Percentiles rank a stretch among this genome's conserved stretches.
Conservation (phyloP, 108 stramenopile species). For the Nitzschia sp. region DNA sequence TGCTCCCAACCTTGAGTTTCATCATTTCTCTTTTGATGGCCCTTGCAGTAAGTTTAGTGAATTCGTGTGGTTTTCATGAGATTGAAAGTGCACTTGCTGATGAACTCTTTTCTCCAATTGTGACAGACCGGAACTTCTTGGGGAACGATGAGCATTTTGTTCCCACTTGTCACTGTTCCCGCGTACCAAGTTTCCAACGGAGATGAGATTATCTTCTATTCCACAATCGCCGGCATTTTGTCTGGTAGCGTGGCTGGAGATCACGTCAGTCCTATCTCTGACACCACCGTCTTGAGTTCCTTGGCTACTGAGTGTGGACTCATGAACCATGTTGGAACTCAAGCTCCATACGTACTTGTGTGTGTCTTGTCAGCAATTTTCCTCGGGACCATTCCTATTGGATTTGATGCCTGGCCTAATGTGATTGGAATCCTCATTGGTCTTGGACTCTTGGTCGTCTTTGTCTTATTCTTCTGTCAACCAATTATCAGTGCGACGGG, state of each 20-base stretch:
- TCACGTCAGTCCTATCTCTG: conserved; percentile 69
- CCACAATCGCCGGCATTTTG: conserved; percentile 48
- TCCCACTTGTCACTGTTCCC: conserved; percentile 60
- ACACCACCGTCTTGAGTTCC: conserved; percentile 71
- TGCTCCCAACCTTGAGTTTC: conserved; percentile 64
- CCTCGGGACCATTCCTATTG: conserved; percentile 38
- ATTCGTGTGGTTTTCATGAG: not conserved
- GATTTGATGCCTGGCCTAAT: conserved; percentile 36
- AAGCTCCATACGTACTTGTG: conserved; percentile 63
- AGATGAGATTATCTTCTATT: conserved; percentile 55
- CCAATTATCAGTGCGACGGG: conserved; percentile 35
- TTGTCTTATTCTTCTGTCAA: conserved; percentile 34
- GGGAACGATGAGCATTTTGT: conserved; percentile 77
- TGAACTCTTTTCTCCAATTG: not conserved
- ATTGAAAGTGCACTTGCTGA: not conserved
- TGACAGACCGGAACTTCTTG: conserved; percentile 57
- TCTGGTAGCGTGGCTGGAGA: conserved; percentile 73
- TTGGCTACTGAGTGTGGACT: conserved; percentile 59
- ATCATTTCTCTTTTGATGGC: conserved; percentile 62
- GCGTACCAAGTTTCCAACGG: conserved; percentile 52
- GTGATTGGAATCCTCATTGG: conserved; percentile 41
- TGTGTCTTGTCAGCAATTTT: conserved; percentile 33
- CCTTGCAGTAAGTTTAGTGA: conserved; percentile 37
- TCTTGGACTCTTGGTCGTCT: conserved; percentile 9
- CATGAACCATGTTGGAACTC: conserved; percentile 61